Base-by-base conservation (phyloP, 2,329 filamentous ascomycete genomes). In the Colletotrichum sp. region DNA sequence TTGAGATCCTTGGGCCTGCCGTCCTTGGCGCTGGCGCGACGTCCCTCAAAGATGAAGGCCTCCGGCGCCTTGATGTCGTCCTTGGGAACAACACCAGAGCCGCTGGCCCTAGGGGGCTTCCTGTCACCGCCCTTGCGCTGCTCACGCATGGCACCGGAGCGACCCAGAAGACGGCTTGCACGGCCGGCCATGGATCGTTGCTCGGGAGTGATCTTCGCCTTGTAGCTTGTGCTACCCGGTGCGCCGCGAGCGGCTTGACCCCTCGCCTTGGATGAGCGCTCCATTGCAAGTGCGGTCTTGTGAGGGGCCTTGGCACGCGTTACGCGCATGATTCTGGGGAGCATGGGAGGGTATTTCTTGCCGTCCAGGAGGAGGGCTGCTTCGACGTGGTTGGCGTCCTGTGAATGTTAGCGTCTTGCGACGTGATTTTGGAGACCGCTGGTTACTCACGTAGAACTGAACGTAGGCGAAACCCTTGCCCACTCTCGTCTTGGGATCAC, bases 401-500 rank as follows among this genome's bases (percentile, higher is more conserved):
- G 80, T 48, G 36, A 34, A 59, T 65, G 74, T 82, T 77, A 61
- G 65, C 44, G 65, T 68, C 64, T 55, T 67, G 28, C 28, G 65
- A 16, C n/a, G n/a, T n/a, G n/a, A n/a, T n/a, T n/a, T n/a, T n/a
- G n/a, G n/a, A n/a, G n/a, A n/a, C n/a, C n/a, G n/a, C n/a, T n/a
- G n/a, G n/a, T n/a, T n/a, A 84, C 87, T 86, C 80, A 93, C 92
- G 81, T 93, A 92, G 85, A 99, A 99, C 82, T 99, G 97, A 19
- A 99, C 96, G 81, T 99, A 99, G 77, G 98, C 98, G 82, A 99
- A 95, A 6, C 97, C 97, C 84, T 99, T 99, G 81, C 97, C 96
- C 34, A 99, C 95, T 66, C 98, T 92, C 9, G 98, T 99, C 79
- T 94, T 94, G 77, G 94, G 89, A 82, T 99, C 97, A 71, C 97